Conservation (phyloP, 2,329 filamentous ascomycete species). For the Arthrinium phaeospermum region DNA sequence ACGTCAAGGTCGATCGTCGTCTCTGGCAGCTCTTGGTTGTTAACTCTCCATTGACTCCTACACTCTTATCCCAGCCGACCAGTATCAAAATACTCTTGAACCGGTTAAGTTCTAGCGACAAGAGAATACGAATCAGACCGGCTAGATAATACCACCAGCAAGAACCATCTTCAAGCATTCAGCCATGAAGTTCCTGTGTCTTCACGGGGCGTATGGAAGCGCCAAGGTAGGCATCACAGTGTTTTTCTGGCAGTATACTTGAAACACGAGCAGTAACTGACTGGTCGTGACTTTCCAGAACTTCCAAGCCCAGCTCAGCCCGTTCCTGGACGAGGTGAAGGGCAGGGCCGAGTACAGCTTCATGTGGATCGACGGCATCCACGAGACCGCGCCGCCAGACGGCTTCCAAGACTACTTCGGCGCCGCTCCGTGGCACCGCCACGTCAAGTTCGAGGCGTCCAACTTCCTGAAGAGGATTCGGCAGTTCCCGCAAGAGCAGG, state of each 20-base stretch:
- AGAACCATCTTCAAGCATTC: neutral
- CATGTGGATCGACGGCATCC: neutral
- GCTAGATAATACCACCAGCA: neutral
- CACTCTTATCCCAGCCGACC: neutral
- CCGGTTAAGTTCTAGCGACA: neutral
- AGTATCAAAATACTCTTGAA: neutral
- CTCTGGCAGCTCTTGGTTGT: neutral
- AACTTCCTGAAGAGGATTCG: constrained; percentile 21
- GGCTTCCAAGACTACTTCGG: constrained; percentile 20
- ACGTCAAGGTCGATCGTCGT: neutral
- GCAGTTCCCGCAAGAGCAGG: constrained; percentile 22
- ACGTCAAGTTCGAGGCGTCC: constrained; percentile 25
- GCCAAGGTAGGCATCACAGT: constrained; percentile 29
- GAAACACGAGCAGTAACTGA: neutral
- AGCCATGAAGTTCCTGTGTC: constrained; percentile 38
- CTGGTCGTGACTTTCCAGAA: constrained; percentile 23
- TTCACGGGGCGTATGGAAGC: constrained; percentile 37
- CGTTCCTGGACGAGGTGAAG: constrained; percentile 7
- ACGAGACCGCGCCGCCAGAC: neutral
- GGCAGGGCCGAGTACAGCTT: neutral
- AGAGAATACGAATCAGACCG: neutral
- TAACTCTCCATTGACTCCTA: neutral
- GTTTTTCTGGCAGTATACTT: neutral
- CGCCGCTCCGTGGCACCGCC: constrained; percentile 14
- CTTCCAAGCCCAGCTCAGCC: constrained; percentile 23